phyloP scores from a whole-genome alignment of 139 green algal genomes.

The Desmodesmus armatus region DNA sequence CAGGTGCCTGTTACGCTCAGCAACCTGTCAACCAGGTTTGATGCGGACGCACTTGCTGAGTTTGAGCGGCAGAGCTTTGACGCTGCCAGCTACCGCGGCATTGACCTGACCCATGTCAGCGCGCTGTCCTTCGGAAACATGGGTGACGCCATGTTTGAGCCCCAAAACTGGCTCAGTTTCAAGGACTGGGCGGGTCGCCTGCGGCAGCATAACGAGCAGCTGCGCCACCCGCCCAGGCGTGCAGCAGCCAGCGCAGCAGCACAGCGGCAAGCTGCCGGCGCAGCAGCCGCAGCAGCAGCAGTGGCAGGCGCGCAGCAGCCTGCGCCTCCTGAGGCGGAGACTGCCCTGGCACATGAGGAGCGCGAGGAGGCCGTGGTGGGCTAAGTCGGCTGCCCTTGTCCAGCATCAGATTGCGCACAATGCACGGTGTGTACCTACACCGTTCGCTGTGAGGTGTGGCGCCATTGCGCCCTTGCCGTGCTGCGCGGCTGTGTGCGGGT shows the following conservation, averaged over 20 bases:
- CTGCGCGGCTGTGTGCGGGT: background rate
- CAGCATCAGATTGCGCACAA: background rate
- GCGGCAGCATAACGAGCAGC: slow-evolving; percentile 36
- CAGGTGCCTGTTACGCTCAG: slow-evolving; percentile 57
- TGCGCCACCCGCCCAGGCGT: background rate
- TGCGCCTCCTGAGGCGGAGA: background rate
- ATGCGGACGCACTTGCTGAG: slow-evolving; percentile 51
- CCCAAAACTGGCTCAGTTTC: slow-evolving; percentile 62
- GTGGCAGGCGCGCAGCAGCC: slow-evolving; percentile 2
- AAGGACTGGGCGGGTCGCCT: slow-evolving; percentile 63
- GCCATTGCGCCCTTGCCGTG: background rate
- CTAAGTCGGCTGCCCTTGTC: too few species aligned
- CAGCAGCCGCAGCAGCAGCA: background rate
- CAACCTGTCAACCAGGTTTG: slow-evolving; percentile 57
- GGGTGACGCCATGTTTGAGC: slow-evolving; percentile 72
- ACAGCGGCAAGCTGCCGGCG: background rate
- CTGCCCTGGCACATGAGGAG: background rate
- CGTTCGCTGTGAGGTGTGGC: background rate
- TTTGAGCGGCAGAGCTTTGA: slow-evolving; percentile 54
- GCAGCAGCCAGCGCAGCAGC: background rate
- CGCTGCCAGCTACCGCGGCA: slow-evolving; percentile 25
- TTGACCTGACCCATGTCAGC: slow-evolving; percentile 39
- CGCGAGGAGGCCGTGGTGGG: background rate
- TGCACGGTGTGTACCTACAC: background rate
- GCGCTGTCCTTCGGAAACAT: slow-evolving; percentile 61